Evolutionary conservation across 257 asterid species (phyloP), one percentile per base, ranked within the genome.

Genomic region (Solanum sitiens): DNA sequence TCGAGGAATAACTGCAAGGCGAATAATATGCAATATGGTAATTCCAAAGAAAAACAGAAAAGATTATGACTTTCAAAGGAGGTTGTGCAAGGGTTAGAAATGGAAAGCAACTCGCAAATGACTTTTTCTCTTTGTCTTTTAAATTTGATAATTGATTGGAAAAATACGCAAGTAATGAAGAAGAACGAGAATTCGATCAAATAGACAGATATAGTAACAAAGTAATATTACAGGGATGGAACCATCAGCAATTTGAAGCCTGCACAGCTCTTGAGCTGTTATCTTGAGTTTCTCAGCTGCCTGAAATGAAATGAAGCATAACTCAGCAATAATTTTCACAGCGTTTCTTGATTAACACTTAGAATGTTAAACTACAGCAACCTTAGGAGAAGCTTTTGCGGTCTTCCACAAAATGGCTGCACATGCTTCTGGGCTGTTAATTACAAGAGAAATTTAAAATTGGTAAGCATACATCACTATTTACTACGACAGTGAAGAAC

Each of bases 381-480:
- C 99, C 99, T 94, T 91, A 23, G 98, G 96, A 80, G 99, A 84
- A 89, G 98, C 98, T 92, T 95, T 94, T 39, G 99, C 94, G 88
- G 89, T 87, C 92, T 97, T 97, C 94, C 94, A 97, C 92, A 97
- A 90, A 90, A 97, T 97, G 87, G 99, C 98, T 33, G 99, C 99
- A 87, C 98, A 95, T 79, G 99, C 99, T 91, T 97, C 99, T 65
- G 99, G 99, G 89, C 99, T 97, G 98, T 88, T 72, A 87, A 87
- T 75, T 83, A 88, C 87, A 88, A 91, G 89, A 45, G 73, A 88
- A 37, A 53, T 25, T 61, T 76, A 16, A 84, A 25, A 20, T 39
- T 14, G n/a, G 83, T 85, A 45, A 25, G 47, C 56, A 80, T n/a
- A 87, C 50, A 87, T 75, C 23, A 47, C 37, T 44, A 87, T 72